Percentiles rank a stretch among this genome's conserved stretches.
Evolutionary conservation across 1,284 basidiomycete species (phyloP).

Genomic region (Boletellus sp.): DNA sequence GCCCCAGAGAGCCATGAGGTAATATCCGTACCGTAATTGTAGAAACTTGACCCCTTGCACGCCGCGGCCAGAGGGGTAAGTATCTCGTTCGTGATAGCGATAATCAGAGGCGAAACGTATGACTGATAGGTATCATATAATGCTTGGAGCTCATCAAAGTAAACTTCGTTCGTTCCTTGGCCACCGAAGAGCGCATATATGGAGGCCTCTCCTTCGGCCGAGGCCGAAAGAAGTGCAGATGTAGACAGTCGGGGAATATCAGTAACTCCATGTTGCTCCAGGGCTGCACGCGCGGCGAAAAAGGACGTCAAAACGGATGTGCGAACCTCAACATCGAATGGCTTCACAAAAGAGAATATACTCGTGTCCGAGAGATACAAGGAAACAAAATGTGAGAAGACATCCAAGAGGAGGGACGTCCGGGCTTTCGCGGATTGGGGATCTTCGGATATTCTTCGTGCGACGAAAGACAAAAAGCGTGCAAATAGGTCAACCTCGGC

Average conservation of each 20-base stretch:
- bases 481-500: constrained; percentile 75
- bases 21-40: constrained; percentile 80
- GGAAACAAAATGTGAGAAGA: constrained; percentile 75
- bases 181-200: constrained; percentile 95
- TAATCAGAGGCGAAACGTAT: constrained; percentile 74
- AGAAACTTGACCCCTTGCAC: constrained; percentile 63
- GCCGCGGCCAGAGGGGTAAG: constrained; percentile 74
- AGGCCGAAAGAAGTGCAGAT: constrained; percentile 75
- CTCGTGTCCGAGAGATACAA: constrained; percentile 74
- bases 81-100: constrained; percentile 60
- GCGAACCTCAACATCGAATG: constrained; percentile 74
- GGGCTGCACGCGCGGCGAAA: constrained; percentile 71
- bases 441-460: constrained; percentile 56
- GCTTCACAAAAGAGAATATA: constrained; percentile 76
- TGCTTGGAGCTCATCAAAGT: constrained; percentile 92
- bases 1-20: constrained; percentile 81
- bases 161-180: constrained; percentile 98
- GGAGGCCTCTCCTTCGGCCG: constrained; percentile 67
- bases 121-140: constrained; percentile 91
- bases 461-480: constrained; percentile 75
- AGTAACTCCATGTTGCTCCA: constrained; percentile 60
- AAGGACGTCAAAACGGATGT: constrained; percentile 78
- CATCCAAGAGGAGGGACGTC: constrained; percentile 67
- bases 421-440: constrained; percentile 52
- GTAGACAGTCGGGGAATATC: constrained; percentile 62